Conservation (phyloP, 2,329 filamentous ascomycete genomes). For the Colletotrichum sp. region DNA sequence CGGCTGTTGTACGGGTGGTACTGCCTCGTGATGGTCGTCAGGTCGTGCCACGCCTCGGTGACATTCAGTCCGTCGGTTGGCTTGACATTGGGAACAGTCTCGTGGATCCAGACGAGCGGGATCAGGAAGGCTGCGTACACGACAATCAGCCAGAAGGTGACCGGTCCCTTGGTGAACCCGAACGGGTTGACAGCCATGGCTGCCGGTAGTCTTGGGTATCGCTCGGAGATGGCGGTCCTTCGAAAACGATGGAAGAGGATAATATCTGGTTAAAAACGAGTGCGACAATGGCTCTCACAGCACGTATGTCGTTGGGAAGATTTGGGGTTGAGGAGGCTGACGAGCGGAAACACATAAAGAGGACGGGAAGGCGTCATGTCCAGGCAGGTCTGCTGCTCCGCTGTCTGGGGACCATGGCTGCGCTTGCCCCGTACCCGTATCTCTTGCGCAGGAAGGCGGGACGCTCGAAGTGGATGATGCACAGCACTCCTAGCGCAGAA, state of each 20-base stretch:
- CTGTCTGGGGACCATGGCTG: background rate
- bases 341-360: background rate
- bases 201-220: background rate
- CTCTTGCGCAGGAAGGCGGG: background rate
- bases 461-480: background rate
- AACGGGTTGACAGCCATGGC: constrained; percentile 52
- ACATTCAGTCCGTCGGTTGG: constrained; percentile 74
- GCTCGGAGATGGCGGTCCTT: background rate
- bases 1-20: constrained; percentile 92
- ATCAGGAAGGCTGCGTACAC: constrained; percentile 81
- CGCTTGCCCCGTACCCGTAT: background rate
- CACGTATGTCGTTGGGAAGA: background rate
- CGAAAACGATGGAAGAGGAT: background rate
- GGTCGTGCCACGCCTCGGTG: constrained; percentile 84
- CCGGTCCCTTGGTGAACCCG: constrained; percentile 79
- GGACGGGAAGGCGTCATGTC: constrained; percentile 12
- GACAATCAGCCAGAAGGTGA: constrained; percentile 77
- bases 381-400: background rate
- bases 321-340: background rate
- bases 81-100: constrained; percentile 68
- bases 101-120: constrained; percentile 74
- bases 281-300: background rate
- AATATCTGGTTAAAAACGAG: background rate
- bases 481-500: background rate
- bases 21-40: constrained; percentile 73